Evolutionary conservation across 2,329 filamentous ascomycete genomes (phyloP).

Genomic region (Ascocoryne sarcoides): DNA sequence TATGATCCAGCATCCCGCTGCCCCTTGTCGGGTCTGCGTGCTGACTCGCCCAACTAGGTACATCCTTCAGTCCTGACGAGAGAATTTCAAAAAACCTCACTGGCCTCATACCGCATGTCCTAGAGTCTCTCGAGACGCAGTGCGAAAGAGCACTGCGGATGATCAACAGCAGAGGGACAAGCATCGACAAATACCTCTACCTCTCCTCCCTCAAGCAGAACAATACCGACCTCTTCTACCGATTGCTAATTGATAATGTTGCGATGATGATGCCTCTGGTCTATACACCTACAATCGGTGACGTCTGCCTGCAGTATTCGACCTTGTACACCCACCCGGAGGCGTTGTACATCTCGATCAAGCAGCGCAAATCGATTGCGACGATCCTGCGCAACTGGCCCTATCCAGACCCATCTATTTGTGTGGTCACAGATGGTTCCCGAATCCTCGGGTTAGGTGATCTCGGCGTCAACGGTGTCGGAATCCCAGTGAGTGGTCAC

Average conservation of each 20-base stretch:
- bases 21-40: neutral
- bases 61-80: slow-evolving; percentile 56
- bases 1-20: slow-evolving; percentile 29
- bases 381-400: slow-evolving; percentile 92
- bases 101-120: slow-evolving; percentile 55
- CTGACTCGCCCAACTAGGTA: slow-evolving; percentile 34
- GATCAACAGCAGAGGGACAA: slow-evolving; percentile 59
- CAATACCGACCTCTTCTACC: slow-evolving; percentile 76
- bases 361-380: slow-evolving; percentile 82
- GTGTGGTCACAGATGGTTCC: slow-evolving; percentile 92
- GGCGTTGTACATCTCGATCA: slow-evolving; percentile 91
- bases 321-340: slow-evolving; percentile 93
- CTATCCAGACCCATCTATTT: slow-evolving; percentile 82
- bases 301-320: slow-evolving; percentile 94
- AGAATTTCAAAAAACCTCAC: slow-evolving; percentile 56
- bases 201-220: slow-evolving; percentile 65
- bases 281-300: slow-evolving; percentile 86
- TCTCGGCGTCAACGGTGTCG: slow-evolving; percentile 93
- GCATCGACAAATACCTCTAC: slow-evolving; percentile 78
- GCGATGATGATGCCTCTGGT: slow-evolving; percentile 75
- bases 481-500: slow-evolving; percentile 70
- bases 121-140: slow-evolving; percentile 51
- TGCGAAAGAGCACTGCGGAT: slow-evolving; percentile 63
- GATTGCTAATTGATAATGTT: slow-evolving; percentile 67
- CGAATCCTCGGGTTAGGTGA: slow-evolving; percentile 89